Base-by-base conservation (phyloP, 2,329 filamentous ascomycete genomes). In the Amphichorda felina region DNA sequence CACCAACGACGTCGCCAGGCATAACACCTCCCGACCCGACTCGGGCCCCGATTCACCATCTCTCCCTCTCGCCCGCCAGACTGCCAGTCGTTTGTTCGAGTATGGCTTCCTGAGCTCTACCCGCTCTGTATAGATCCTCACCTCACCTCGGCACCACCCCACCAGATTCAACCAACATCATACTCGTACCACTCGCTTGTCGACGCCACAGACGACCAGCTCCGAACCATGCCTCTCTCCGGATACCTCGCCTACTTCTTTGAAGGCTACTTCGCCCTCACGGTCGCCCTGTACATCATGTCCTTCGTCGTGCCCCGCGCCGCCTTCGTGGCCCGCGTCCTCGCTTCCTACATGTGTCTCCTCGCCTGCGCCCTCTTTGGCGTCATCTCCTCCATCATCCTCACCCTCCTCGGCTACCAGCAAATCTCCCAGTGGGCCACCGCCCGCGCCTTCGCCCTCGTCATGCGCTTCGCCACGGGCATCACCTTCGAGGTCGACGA, bases 381-480 rank as follows among this genome's bases (percentile, higher is more conserved):
- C 40, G 82, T 85, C 39, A 41, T 84, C 32, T 78, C 78, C 19
- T 86, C 82, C 30, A 70, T 88, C 41, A 49, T 74, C 40, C 70
- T 96, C 42, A 78, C 82, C 32, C 48, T 83, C 13, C 47, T 78
- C 33, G 87, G 87, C 40, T 74, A 82, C 48, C 78, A 77, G 40
- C 77, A 82, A 37, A 74, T 86, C 43, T 75, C 83, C 19, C 91
- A 96, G 67, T 96, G 87, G 85, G 76, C 84, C 27, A 76, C 76
- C 8, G 91, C 67, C 7, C 75, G 87, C 41, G 61, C 70, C 43
- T 96, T 94, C 70, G 82, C 88, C 57, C 82, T 75, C 62, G 55
- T 72, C 45, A 93, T 94, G 82, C 68, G 69, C 46, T 57, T 71
- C 31, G 71, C 75, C 33, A 87, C 86, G 1, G 89, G 89, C 40